Evolutionary conservation across 2,329 filamentous ascomycete species (phyloP).

Genomic region (Septoria petroselini): DNA sequence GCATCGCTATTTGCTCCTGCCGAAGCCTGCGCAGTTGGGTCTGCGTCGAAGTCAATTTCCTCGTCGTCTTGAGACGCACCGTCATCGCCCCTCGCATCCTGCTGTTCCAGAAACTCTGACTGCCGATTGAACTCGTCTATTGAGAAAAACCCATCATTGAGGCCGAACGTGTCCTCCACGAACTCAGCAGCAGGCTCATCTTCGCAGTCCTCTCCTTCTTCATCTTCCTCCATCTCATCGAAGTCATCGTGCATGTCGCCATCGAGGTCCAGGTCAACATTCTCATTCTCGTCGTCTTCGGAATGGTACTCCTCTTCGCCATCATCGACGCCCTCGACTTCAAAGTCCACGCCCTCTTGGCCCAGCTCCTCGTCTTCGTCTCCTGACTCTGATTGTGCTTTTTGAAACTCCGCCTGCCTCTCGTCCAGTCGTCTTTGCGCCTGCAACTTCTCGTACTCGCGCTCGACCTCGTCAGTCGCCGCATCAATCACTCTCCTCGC

Average conservation of each 20-base stretch:
- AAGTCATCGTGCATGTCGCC: conserved; percentile 29
- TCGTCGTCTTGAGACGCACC: conserved; percentile 75
- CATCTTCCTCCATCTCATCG: conserved; percentile 35
- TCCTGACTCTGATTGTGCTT: conserved; percentile 32
- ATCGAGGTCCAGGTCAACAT: conserved; percentile 42
- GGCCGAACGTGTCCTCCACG: conserved; percentile 70
- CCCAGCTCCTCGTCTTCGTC: conserved; percentile 35
- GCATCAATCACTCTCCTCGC: conserved; percentile 76
- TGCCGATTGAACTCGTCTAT: conserved; percentile 97
- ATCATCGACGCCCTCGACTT: conserved; percentile 36
- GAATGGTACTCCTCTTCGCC: conserved; percentile 37
- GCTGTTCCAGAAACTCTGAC: conserved; percentile 82
- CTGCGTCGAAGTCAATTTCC: conserved; percentile 81
- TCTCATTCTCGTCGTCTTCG: conserved; percentile 39
- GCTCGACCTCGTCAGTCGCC: conserved; percentile 54
- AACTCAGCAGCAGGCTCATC: conserved; percentile 56
- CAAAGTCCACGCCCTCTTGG: conserved; percentile 38
- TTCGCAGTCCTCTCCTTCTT: conserved; percentile 47
- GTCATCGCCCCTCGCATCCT: conserved; percentile 74
- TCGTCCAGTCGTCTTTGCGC: conserved; percentile 12
- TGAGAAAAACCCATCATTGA: conserved; percentile 98
- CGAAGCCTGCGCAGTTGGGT: conserved; percentile 58
- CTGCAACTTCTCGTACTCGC: conserved; percentile 41
- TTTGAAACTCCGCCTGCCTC: conserved; percentile 24
- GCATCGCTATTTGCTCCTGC: conserved; percentile 31